Evolutionary conservation across 108 stramenopile species (phyloP).

Genomic region (Cylindrotheca fusiformis): DNA sequence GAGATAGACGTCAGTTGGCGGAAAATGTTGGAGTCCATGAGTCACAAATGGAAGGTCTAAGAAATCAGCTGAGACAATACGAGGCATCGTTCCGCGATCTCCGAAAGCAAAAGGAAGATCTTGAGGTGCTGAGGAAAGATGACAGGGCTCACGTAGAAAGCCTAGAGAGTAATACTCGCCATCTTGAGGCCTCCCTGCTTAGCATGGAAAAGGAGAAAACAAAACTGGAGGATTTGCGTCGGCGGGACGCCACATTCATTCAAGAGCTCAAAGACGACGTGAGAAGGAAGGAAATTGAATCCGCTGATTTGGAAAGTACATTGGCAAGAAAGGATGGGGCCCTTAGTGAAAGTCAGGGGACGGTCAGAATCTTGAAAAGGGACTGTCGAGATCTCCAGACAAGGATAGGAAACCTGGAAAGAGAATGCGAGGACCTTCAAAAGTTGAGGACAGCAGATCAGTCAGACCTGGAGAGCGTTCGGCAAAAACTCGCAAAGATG

Average conservation of each 20-base stretch:
- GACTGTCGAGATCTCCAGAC: background rate
- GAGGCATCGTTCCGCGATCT: background rate
- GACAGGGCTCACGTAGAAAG: background rate
- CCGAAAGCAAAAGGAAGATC: background rate
- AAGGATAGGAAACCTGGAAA: background rate
- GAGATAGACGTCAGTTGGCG: background rate
- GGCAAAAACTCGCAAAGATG: background rate
- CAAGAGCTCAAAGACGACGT: background rate
- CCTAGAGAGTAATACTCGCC: background rate
- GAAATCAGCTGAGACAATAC: background rate
- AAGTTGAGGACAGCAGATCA: background rate
- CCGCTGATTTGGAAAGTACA: background rate
- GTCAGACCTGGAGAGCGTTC: background rate
- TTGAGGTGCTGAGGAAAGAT: background rate
- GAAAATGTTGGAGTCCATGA: background rate
- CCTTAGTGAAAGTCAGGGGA: background rate
- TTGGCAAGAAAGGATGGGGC: background rate
- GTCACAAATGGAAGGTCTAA: background rate
- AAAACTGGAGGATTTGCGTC: background rate
- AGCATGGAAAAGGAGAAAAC: background rate
- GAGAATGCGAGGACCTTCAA: background rate
- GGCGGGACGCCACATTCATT: conserved; percentile 3
- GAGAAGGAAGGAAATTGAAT: background rate
- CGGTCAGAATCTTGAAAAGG: no score
- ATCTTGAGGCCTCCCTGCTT: background rate